Evolutionary conservation across 208 protist genomes (phyloP).

Genomic region (Crithidia expoeki): DNA sequence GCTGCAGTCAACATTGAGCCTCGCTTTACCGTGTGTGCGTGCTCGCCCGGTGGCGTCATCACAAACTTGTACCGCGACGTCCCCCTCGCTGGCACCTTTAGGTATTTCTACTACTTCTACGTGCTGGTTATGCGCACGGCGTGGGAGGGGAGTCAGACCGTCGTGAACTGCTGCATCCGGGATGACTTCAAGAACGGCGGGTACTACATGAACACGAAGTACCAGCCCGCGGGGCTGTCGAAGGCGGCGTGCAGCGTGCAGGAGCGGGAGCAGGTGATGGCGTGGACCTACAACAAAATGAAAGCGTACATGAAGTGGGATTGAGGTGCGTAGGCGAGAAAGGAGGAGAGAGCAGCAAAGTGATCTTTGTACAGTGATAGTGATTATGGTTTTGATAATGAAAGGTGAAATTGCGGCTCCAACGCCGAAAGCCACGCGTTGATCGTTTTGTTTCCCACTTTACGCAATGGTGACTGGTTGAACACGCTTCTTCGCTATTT

Average conservation of each 20-base stretch:
- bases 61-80: conserved; percentile 80
- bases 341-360: no score
- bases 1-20: conserved; percentile 34
- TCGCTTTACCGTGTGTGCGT: conserved; percentile 69
- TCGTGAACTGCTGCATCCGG: conserved; percentile 81
- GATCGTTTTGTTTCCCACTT: no score
- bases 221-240: conserved; percentile 67
- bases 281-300: conserved; percentile 75
- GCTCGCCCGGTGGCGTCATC: conserved; percentile 72
- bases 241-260: conserved; percentile 61
- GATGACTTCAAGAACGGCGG: conserved; percentile 81
- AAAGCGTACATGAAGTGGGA: conserved; percentile 85
- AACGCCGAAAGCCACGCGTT: no score
- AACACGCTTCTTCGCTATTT: no score
- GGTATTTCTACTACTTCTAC: conserved; percentile 63
- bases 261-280: conserved; percentile 70
- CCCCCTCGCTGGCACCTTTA: conserved; percentile 50
- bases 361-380: no score
- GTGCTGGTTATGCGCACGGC: conserved; percentile 75
- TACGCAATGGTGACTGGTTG: no score
- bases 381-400: no score
- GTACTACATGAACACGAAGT: conserved; percentile 80
- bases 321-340: conserved; percentile 1
- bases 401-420: no score
- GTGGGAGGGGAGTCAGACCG: conserved; percentile 77